Percentiles rank a stretch among this genome's conserved stretches.
These are phyloP conservation scores for Salix caprea DNA, from an alignment of 345 rosid genomes.

Conservation along the genomic window DNA sequence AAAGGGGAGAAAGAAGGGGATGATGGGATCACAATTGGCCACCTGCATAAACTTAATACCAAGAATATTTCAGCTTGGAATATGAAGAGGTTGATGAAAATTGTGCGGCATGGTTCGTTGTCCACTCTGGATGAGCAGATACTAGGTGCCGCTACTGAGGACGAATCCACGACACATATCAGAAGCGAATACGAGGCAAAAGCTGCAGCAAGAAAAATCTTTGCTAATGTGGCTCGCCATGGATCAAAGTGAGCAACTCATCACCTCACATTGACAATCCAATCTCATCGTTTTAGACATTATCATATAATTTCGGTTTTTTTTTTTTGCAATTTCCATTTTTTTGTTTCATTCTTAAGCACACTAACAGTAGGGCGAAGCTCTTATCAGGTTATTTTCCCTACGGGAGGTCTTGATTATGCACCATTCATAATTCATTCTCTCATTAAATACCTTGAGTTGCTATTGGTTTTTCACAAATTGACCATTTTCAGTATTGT, in stretches of 20 bases:
- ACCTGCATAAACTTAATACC: conserved; percentile 61
- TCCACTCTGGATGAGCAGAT: conserved; percentile 80
- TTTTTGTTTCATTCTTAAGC: too few relatives aligned
- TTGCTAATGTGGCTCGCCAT: conserved; percentile 55
- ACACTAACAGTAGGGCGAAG: too few relatives aligned
- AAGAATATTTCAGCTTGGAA: conserved; percentile 94
- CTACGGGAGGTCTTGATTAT: too few relatives aligned
- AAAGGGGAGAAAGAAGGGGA: conserved; percentile 25
- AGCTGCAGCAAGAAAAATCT: conserved; percentile 83
- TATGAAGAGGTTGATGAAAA: conserved; percentile 89
- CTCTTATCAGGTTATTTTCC: too few relatives aligned
- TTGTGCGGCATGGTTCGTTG: conserved; percentile 65
- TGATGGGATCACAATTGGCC: conserved; percentile 50
- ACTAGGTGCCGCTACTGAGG: conserved; percentile 38
- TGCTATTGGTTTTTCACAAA: too few relatives aligned
- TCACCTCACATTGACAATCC: background rate
- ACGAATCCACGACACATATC: conserved; percentile 54
- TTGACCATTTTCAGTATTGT: too few relatives aligned
- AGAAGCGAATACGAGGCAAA: conserved; percentile 78
- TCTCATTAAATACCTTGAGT: too few relatives aligned
- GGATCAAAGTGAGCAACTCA: conserved; percentile 46
- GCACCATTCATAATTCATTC: too few relatives aligned
- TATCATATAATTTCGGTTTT: background rate
- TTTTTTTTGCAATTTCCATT: background rate
- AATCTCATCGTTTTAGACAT: background rate